Evolutionary conservation across 2,329 filamentous ascomycete species (phyloP).

Genomic region (Alternaria ventricosa): DNA sequence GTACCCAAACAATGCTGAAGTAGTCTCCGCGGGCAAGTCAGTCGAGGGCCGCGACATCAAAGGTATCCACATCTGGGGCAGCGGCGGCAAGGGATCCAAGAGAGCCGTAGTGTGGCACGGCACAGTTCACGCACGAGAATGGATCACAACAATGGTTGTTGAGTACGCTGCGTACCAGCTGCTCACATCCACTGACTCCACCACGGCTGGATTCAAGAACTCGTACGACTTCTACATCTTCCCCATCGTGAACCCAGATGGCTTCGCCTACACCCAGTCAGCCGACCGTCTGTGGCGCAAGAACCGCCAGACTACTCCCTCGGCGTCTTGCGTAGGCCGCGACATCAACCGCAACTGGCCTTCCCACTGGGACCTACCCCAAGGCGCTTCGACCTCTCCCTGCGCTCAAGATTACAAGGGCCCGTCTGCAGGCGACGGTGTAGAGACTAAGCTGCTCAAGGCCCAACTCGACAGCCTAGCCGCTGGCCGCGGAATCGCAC

Average conservation of each 20-base stretch:
- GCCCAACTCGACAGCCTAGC: constrained; percentile 56
- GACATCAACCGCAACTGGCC: constrained; percentile 52
- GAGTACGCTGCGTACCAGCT: constrained; percentile 49
- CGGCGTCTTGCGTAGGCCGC: constrained; percentile 43
- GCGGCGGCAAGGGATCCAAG: constrained; percentile 46
- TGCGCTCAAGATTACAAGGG: constrained; percentile 49
- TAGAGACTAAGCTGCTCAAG: constrained; percentile 53
- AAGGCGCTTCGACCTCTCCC: constrained; percentile 44
- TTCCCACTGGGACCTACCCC: constrained; percentile 40
- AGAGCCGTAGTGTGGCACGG: constrained; percentile 48
- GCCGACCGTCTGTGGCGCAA: constrained; percentile 50
- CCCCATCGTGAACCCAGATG: constrained; percentile 49
- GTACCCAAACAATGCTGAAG: constrained; percentile 45
- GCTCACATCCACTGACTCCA: constrained; percentile 39
- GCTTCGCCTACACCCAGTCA: constrained; percentile 49
- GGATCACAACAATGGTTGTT: constrained; percentile 46
- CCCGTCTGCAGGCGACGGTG: constrained; percentile 40
- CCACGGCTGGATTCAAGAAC: constrained; percentile 56
- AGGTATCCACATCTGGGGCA: constrained; percentile 50
- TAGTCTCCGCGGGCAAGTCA: constrained; percentile 45
- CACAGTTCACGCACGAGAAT: constrained; percentile 49
- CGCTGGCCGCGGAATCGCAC: constrained; percentile 59
- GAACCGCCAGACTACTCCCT: constrained; percentile 43
- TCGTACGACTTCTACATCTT: constrained; percentile 70
- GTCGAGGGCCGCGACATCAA: constrained; percentile 46